Percentiles rank a stretch among this genome's conserved stretches.
Evolutionary conservation across 441 rosid species (phyloP).

Genomic region (Caryocar brasiliense): DNA sequence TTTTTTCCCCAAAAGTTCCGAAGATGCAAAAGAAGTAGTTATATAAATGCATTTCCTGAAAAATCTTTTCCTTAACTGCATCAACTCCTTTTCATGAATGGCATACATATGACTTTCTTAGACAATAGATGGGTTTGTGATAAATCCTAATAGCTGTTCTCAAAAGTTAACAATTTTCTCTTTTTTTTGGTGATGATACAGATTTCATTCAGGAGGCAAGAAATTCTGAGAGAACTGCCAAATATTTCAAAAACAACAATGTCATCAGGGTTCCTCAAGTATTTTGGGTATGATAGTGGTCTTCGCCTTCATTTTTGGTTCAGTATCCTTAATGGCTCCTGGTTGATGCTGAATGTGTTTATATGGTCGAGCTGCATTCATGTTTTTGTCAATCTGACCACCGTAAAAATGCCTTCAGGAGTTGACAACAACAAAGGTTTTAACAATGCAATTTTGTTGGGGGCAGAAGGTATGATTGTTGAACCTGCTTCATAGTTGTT

Average conservation of each 20-base stretch:
- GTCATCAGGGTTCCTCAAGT: constrained; percentile 51
- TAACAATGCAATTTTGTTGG: constrained; percentile 73
- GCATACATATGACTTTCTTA: too few relatives aligned
- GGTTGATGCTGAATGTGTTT: neutral
- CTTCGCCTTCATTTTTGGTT: constrained; percentile 1
- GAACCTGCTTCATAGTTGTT: constrained; percentile 1
- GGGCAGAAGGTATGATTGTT: constrained; percentile 57
- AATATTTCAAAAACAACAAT: constrained; percentile 48
- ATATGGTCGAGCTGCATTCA: neutral
- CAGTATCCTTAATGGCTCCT: constrained; percentile 4
- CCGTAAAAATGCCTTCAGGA: constrained; percentile 33
- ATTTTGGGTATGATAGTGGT: constrained; percentile 48
- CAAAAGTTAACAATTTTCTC: neutral
- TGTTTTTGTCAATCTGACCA: constrained; percentile 9
- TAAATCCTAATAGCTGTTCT: too few relatives aligned
- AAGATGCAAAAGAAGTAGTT: too few relatives aligned
- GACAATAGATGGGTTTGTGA: too few relatives aligned
- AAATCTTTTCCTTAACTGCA: too few relatives aligned
- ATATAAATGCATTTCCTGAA: too few relatives aligned
- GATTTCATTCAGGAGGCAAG: constrained; percentile 84
- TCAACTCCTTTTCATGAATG: too few relatives aligned
- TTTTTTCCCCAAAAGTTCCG: too few relatives aligned
- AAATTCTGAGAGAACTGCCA: constrained; percentile 68
- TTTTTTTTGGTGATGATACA: constrained; percentile 23
- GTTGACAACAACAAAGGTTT: constrained; percentile 58